A percentile compares a stretch with the other conserved stretches of the same genome.
Evolutionary conservation across 257 asterid genomes (phyloP).

Genomic region (Solanum dulcamara): DNA sequence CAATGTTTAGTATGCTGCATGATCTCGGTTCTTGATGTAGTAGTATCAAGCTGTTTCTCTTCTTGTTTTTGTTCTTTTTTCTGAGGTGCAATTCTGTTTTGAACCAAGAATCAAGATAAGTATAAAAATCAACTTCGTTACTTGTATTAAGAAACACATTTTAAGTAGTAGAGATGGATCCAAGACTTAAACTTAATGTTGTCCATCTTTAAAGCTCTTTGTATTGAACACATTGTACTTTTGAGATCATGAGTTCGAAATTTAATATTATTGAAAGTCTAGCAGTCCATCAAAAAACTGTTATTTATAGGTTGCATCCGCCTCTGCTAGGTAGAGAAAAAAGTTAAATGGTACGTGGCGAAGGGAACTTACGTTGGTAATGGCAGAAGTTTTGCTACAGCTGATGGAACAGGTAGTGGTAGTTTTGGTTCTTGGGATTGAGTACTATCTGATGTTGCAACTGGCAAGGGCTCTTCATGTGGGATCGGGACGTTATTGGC

Average conservation of each 20-base stretch:
- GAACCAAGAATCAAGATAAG: neutral
- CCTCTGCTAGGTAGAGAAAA: neutral
- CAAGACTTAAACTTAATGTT: neutral
- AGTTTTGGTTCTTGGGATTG: neutral
- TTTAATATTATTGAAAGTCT: neutral
- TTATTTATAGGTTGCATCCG: neutral
- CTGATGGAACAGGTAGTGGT: neutral
- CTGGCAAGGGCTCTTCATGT: constrained; percentile 23
- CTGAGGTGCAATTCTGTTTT: neutral
- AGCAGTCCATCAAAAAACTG: neutral
- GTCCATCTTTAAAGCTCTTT: neutral
- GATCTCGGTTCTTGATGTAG: constrained; percentile 5
- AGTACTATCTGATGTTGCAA: constrained; percentile 4
- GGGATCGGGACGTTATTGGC: constrained; percentile 30
- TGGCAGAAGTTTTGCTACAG: constrained; percentile 2
- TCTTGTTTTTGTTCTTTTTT: neutral
- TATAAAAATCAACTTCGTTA: neutral
- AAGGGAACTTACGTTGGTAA: constrained; percentile 9
- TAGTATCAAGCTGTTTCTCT: constrained; percentile 1
- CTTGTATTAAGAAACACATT: neutral
- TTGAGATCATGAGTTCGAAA: neutral
- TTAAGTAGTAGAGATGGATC: neutral
- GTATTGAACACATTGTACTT: neutral
- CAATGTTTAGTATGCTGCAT: constrained; percentile 27
- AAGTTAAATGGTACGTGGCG: neutral